Conservation (phyloP, 1,139 yeast genomes). For the Candida frijolesensis region DNA sequence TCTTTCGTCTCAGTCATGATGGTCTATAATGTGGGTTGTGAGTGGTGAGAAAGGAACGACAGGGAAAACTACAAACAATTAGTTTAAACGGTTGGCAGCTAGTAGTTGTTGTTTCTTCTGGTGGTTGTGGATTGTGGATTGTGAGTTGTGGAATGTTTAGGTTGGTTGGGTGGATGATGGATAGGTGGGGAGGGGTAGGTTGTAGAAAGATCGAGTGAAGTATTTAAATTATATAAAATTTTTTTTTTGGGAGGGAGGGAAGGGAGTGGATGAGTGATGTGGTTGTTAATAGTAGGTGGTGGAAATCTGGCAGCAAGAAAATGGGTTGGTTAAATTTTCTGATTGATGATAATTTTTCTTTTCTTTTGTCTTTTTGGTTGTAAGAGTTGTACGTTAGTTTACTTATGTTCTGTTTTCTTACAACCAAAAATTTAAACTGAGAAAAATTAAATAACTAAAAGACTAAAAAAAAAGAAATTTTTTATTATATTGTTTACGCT, state of each 20-base stretch:
- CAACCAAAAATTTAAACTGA: too few relatives aligned
- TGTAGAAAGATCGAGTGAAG: too few relatives aligned
- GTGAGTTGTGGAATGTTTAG: too few relatives aligned
- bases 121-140: too few relatives aligned
- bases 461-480: background rate
- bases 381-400: background rate
- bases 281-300: too few relatives aligned
- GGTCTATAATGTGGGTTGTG: constrained; percentile 1
- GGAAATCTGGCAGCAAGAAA: background rate
- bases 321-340: background rate
- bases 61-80: background rate
- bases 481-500: too few relatives aligned
- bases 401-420: background rate
- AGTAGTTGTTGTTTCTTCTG: background rate
- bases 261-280: too few relatives aligned
- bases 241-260: too few relatives aligned
- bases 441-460: too few relatives aligned
- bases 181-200: too few relatives aligned
- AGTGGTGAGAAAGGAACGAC: background rate
- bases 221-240: too few relatives aligned
- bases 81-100: background rate
- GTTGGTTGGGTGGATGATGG: too few relatives aligned
- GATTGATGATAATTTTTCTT: constrained; percentile 1
- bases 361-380: background rate
- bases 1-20: background rate